phyloP scores from a whole-genome alignment of 441 rosid genomes.

The Flueggea neowawraea region DNA sequence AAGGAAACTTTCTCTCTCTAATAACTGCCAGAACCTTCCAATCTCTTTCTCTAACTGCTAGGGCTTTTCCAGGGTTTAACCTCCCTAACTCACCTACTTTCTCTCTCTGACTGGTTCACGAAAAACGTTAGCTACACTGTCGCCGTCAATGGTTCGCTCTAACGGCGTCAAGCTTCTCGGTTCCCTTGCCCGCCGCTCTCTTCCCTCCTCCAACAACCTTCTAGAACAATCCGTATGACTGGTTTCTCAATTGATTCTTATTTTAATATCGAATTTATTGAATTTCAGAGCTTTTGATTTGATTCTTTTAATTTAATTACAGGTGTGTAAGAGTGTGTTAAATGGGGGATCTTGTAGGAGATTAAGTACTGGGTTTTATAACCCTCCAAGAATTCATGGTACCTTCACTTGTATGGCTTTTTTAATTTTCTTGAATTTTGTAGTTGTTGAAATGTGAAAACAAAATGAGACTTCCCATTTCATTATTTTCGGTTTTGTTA shows the following conservation, averaged over 20 bases:
- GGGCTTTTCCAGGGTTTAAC: slow-evolving; percentile 41
- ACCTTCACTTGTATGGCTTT: slow-evolving; percentile 37
- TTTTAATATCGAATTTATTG: neutral
- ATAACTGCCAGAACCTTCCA: slow-evolving; percentile 23
- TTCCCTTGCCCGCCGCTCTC: slow-evolving; percentile 46
- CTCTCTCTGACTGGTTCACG: no score
- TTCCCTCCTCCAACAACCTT: slow-evolving; percentile 17
- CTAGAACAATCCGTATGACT: neutral
- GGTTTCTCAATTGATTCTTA: no score
- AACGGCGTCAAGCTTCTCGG: slow-evolving; percentile 60
- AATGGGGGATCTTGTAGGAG: slow-evolving; percentile 40
- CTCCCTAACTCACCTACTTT: neutral
- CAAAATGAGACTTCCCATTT: no score
- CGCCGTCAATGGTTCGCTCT: slow-evolving; percentile 46
- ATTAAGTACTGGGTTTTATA: slow-evolving; percentile 30
- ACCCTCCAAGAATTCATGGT: slow-evolving; percentile 26
- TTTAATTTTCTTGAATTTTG: neutral
- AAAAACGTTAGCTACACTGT: no score
- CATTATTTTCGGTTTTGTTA: no score
- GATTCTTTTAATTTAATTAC: slow-evolving; percentile 16
- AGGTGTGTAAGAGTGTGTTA: slow-evolving; percentile 29
- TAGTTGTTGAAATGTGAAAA: no score
- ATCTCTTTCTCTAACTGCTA: neutral
- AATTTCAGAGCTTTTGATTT: neutral
- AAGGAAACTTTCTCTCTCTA: no score